Evolutionary conservation across 1,284 basidiomycete species (phyloP), one percentile per base, ranked within the genome.

Genomic region (Boletus subluridellus): DNA sequence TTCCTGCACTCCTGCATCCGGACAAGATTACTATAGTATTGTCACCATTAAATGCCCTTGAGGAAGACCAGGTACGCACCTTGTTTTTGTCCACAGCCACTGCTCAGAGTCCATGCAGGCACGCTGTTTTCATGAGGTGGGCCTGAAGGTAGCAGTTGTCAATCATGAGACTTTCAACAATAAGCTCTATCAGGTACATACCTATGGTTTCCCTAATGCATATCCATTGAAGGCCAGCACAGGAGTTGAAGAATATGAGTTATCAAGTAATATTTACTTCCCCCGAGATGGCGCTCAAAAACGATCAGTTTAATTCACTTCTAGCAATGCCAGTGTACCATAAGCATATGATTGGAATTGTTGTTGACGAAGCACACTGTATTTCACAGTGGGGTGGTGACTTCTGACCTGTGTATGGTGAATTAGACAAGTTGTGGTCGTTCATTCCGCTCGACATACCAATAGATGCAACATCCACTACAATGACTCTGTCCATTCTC

Each of bases 341-440:
- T 5, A 58, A 66, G 7, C 34, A 61, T n/a, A 28, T 57, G 39
- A 35, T 58, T 12, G 34, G 38, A 0, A 49, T 74, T 14, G 60
- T 76, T 24, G 51, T 78, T 30, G 76, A 79, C 56, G 71, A 79
- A 44, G 67, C 61, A 0, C 71, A 73, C 42, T 72, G 69, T 52
- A 67, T 72, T 49, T 60, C 61, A 5, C 63, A 71, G 26, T 74
- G 69, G 69, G 68, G 66, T 2, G 62, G 52, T 5, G n/a, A 52
- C 17, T 60, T 60, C 21, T 2, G 35, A 24, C 38, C 49, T 34
- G 35, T 34, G 24, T 61, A 61, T 5, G 11, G 49, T 7, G 47
- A 59, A 41, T 35, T 60, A 24, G 57, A 54, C 32, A 51, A 53
- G 8, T 39, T 60, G 17, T 34, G 8, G 14, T 53, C 39, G 2